Evolutionary conservation across 2,329 filamentous ascomycete genomes (phyloP).

Genomic region (Fusarium sp.): DNA sequence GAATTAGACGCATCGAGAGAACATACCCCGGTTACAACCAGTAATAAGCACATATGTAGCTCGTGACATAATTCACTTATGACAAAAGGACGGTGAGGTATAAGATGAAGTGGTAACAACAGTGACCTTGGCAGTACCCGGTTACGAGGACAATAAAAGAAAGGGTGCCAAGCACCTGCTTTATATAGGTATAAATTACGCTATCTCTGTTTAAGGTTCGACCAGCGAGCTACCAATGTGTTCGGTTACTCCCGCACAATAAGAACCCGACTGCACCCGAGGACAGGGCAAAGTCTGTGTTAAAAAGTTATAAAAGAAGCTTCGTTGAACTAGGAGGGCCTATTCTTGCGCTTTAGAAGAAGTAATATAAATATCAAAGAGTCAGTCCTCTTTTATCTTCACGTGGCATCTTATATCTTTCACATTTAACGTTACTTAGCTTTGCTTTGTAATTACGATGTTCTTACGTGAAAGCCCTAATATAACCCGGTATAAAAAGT

Average conservation of each 20-base stretch:
- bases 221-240: neutral
- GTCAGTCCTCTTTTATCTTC: neutral
- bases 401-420: neutral
- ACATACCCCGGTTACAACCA: neutral
- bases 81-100: fast-evolving
- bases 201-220: neutral
- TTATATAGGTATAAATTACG: neutral
- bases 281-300: too few species aligned
- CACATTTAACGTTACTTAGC: fast-evolving
- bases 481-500: too few species aligned
- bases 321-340: too few species aligned
- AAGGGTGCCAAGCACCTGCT: neutral
- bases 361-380: neutral
- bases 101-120: neutral
- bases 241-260: too few species aligned
- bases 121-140: neutral
- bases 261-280: too few species aligned
- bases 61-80: neutral
- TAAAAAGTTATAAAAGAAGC: too few species aligned
- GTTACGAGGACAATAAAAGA: neutral
- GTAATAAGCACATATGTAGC: neutral
- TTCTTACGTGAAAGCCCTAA: neutral
- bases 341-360: too few species aligned
- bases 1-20: neutral
- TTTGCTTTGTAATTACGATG: neutral